Conservation (phyloP, 2,329 filamentous ascomycete species). For the Phyllosticta ampelicida region DNA sequence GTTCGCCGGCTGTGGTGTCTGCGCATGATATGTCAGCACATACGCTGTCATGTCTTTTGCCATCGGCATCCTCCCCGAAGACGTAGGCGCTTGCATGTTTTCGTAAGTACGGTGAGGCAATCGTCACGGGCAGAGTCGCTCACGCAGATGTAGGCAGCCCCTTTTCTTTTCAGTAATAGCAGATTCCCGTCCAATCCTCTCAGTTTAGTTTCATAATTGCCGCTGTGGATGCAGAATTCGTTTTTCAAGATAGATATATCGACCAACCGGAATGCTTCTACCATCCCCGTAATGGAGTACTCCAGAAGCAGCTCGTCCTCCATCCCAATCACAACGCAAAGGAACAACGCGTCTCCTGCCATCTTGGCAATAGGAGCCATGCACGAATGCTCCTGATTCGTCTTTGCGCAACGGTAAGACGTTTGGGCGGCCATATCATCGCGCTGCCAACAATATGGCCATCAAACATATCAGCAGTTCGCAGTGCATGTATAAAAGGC, state of each 20-base stretch:
- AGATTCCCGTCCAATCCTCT: background rate
- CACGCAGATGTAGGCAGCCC: background rate
- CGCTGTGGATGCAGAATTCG: background rate
- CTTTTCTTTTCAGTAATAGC: background rate
- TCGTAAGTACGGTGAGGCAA: background rate
- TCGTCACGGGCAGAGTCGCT: background rate
- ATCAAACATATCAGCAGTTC: background rate
- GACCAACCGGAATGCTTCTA: background rate
- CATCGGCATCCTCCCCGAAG: background rate
- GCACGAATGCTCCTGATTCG: background rate
- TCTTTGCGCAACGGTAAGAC: background rate
- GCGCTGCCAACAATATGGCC: background rate
- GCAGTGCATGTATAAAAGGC: background rate
- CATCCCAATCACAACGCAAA: background rate
- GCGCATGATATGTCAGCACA: background rate
- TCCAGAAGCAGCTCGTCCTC: background rate
- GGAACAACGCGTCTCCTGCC: background rate
- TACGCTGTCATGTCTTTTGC: background rate
- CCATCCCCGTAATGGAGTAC: background rate
- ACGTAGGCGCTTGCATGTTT: background rate
- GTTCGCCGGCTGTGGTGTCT: background rate
- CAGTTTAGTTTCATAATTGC: background rate
- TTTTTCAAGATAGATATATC: no score
- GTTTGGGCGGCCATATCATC: background rate
- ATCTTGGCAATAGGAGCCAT: background rate